These are phyloP conservation scores for Juncus inflexus DNA, from an alignment of 176 grass and related monocot species.

Conservation along the genomic window DNA sequence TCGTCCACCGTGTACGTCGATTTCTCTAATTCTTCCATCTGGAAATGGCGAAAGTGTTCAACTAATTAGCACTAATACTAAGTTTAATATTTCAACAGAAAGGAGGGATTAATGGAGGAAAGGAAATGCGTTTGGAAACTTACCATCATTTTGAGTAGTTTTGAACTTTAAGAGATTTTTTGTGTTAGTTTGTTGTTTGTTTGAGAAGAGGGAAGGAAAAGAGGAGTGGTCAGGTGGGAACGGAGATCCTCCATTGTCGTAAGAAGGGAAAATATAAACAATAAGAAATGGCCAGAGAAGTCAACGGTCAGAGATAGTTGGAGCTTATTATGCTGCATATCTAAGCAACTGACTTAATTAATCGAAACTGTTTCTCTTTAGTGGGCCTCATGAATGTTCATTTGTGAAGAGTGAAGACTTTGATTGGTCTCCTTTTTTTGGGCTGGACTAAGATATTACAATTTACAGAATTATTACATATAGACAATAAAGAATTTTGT, in stretches of 20 bases:
- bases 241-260: conserved; percentile 25
- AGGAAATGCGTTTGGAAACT: background rate
- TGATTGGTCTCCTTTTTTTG: too few species aligned
- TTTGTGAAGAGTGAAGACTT: too few species aligned
- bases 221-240: background rate
- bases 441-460: too few species aligned
- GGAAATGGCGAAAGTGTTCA: conserved; percentile 5
- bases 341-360: too few species aligned
- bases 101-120: background rate
- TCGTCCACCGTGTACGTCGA: conserved; percentile 75
- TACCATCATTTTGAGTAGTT: conserved; percentile 10
- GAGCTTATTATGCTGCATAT: too few species aligned
- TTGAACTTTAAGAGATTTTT: background rate
- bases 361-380: too few species aligned
- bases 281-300: too few species aligned
- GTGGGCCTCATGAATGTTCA: too few species aligned
- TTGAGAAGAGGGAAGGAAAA: background rate
- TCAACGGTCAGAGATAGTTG: too few species aligned
- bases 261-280: too few species aligned
- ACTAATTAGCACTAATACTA: background rate
- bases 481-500: too few species aligned
- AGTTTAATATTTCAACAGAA: background rate
- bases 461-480: too few species aligned
- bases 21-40: conserved; percentile 57
- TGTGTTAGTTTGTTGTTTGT: background rate